Conservation (phyloP, 345 rosid genomes). For the Raphanus raphanistrum region DNA sequence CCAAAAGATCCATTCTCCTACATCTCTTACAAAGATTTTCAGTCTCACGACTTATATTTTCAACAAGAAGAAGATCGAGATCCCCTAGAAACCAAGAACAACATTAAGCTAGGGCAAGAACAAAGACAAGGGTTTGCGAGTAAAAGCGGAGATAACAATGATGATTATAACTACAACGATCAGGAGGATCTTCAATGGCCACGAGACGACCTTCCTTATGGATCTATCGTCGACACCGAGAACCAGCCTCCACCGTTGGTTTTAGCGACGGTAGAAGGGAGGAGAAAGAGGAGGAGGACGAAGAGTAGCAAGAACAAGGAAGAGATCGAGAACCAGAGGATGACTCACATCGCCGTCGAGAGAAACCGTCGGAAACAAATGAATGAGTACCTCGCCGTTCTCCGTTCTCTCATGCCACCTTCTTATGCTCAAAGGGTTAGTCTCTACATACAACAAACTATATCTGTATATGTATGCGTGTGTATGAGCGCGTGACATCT, state of each 20-base stretch:
- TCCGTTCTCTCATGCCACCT: constrained; percentile 86
- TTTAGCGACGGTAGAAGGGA: constrained; percentile 32
- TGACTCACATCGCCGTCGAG: constrained; percentile 93
- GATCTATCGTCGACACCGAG: constrained; percentile 13
- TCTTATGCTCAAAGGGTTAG: constrained; percentile 88
- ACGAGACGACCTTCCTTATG: constrained; percentile 20
- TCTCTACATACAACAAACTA: constrained; percentile 15
- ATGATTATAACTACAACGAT: constrained; percentile 17
- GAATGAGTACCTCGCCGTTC: constrained; percentile 81
- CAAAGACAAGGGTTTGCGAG: constrained; percentile 16
- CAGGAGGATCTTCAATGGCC: constrained; percentile 33
- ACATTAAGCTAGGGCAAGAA: constrained; percentile 39
- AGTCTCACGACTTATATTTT: constrained; percentile 32
- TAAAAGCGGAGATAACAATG: constrained; percentile 11
- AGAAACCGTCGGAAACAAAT: constrained; percentile 94
- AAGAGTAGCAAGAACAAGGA: constrained; percentile 73
- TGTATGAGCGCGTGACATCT: constrained; percentile 23
- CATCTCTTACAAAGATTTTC: constrained; percentile 45
- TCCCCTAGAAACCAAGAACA: constrained; percentile 34
- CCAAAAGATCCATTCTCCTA: constrained; percentile 65
- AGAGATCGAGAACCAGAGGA: constrained; percentile 88
- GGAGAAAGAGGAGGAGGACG: constrained; percentile 63
- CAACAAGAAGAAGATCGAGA: constrained; percentile 42
- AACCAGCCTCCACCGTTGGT: constrained; percentile 22
- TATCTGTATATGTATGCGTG: neutral